Evolutionary conservation across 1,284 basidiomycete genomes (phyloP).

Genomic region (Microbotryomycetes sp.): DNA sequence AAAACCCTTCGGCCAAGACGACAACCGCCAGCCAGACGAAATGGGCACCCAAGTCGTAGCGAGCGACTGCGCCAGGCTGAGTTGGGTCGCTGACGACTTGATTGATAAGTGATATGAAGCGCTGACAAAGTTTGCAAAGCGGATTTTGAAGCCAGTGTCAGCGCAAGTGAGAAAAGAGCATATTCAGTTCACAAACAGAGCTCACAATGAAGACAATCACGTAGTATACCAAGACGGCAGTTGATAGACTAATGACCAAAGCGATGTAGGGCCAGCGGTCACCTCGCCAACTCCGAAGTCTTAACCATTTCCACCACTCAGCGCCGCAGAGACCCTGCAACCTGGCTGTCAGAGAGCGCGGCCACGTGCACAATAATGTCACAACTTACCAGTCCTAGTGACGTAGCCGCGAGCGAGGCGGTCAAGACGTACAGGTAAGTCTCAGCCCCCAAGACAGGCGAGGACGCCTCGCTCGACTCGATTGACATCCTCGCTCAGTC

Average conservation of each 20-base stretch:
- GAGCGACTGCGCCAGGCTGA: not conserved
- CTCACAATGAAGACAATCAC: not conserved
- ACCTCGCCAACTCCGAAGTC: not conserved
- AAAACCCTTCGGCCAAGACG: not conserved
- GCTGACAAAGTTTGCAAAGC: not conserved
- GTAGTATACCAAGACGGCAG: not conserved
- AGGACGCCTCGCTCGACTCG: not conserved
- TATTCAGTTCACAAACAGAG: not conserved
- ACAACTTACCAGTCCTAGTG: not conserved
- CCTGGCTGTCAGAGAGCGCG: not conserved
- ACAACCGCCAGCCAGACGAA: not conserved
- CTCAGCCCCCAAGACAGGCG: not conserved
- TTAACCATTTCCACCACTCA: not conserved
- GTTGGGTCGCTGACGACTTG: not conserved
- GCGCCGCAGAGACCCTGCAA: not conserved
- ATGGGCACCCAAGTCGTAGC: not conserved
- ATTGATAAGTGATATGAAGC: not conserved
- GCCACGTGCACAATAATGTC: not conserved
- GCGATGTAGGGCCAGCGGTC: not conserved
- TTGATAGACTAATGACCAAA: not conserved
- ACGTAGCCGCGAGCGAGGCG: not conserved
- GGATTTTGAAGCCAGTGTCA: no score
- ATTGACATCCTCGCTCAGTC: no score
- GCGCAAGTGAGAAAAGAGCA: not conserved
- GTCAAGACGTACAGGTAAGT: not conserved